phyloP scores from a whole-genome alignment of 2,329 filamentous ascomycete genomes.

The Xylaria multiplex region DNA sequence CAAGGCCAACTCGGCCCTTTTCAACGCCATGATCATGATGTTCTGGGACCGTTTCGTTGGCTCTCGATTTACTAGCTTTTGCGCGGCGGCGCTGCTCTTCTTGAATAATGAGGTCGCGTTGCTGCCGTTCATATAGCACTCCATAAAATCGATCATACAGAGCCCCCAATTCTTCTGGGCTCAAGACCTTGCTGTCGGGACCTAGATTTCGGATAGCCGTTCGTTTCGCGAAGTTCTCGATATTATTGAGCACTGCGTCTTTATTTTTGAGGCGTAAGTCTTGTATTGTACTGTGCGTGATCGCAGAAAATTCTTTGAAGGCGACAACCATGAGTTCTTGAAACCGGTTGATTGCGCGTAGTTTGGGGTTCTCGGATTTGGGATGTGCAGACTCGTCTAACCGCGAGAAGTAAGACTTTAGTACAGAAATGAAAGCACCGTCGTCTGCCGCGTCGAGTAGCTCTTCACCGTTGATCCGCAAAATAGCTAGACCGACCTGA shows the following conservation, averaged over 20 bases:
- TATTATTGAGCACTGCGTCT: slow-evolving; percentile 91
- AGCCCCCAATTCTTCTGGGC: slow-evolving; percentile 83
- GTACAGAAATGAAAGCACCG: slow-evolving; percentile 93
- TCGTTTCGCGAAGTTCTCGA: slow-evolving; percentile 96
- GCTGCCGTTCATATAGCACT: slow-evolving; percentile 89
- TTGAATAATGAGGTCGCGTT: slow-evolving; percentile 79
- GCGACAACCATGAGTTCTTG: slow-evolving; percentile 99
- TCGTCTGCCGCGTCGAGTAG: slow-evolving; percentile 92
- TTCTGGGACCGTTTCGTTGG: slow-evolving; percentile 52
- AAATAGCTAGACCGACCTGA: slow-evolving; percentile 94
- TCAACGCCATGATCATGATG: slow-evolving; percentile 69
- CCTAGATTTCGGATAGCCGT: slow-evolving; percentile 96
- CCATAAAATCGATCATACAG: slow-evolving; percentile 96
- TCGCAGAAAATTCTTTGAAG: slow-evolving; percentile 96
- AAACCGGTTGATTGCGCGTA: slow-evolving; percentile 92
- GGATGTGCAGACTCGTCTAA: slow-evolving; percentile 96
- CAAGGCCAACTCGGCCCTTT: slow-evolving; percentile 86
- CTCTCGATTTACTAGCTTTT: slow-evolving; percentile 69
- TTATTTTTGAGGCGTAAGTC: slow-evolving; percentile 93
- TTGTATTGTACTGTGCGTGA: slow-evolving; percentile 91
- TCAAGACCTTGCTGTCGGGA: slow-evolving; percentile 92
- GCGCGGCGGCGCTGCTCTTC: slow-evolving; percentile 76
- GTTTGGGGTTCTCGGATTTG: slow-evolving; percentile 92
- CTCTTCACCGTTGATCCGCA: slow-evolving; percentile 96
- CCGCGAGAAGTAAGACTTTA: slow-evolving; percentile 93